Base-by-base conservation (phyloP, 2,329 filamentous ascomycete genomes). In the Raffaelea deltoideospora region DNA sequence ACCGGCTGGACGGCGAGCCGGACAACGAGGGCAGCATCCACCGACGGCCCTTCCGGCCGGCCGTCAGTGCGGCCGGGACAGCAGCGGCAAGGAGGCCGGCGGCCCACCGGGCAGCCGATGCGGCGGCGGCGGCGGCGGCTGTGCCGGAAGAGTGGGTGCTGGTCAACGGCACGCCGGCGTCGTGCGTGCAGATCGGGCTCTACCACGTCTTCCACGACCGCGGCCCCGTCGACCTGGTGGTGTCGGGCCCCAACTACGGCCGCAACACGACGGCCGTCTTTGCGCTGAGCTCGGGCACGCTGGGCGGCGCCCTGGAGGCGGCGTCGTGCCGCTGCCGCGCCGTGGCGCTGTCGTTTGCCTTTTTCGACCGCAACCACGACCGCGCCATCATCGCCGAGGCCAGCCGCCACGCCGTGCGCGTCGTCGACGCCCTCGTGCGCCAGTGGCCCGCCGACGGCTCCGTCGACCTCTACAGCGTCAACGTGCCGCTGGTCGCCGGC, bases 321-420 rank as follows among this genome's bases (percentile, higher is more conserved):
- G 81, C 82, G 2, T 68, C 80, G 1, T 87, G 79, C 50, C 68
- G 69, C 28, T 65, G 64, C 42, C 75, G 67, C 48, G 68, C 84
- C 11, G 80, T 98, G 45, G 90, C 90, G 0, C 59, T 98, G 29
- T 85, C 76, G 34, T 98, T 85, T 54, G 90, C 88, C 18, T 96
- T 95, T 60, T 90, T 87, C 58, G 75, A 76, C 39, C 70, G 77
- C 40, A 82, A 84, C 53, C 87, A 95, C 55, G 82, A 94, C 48
- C 78, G 82, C 2, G 66, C 68, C 19, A 76, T 94, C 46, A 88
- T 96, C 41, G 70, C 73, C 23, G 82, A 74, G 34, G 86, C 85
- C 3, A 83, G 77, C 27, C 63, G 71, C 31, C 76, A 88, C 47
- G 75, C 77, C 19, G 77, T 90, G 19, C 70, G 68, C 44, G 66